Base-by-base conservation (phyloP, 2,329 filamentous ascomycete genomes). In the Penicillium sp. region DNA sequence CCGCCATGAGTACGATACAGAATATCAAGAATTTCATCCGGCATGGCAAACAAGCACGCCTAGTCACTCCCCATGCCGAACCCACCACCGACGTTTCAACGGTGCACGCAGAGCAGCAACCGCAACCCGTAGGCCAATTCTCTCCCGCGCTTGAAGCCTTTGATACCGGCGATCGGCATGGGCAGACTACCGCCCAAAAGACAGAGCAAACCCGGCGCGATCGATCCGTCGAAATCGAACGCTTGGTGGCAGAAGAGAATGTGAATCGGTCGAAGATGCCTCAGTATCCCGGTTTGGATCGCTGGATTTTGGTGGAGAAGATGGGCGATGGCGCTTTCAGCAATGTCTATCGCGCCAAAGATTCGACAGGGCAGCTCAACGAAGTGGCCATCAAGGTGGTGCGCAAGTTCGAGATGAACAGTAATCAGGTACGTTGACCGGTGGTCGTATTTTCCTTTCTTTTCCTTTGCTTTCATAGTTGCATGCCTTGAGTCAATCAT, bases 271-370 rank as follows among this genome's bases (percentile, higher is more conserved):
- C 85, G 69, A 95, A 92, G 73, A 86, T 97, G 67, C 93, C 94
- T 38, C 83, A 79, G 63, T 95, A 95, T 66, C 89, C 90, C 0
- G 90, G 90, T 34, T 78, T 95, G 36, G 90, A 95, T 64, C 79
- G 92, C 67, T 99, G 89, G 87, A 84, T 87, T 49, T 78, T 96
- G 31, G 53, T 94, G 47, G 92, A 96, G 76, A 97, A 97, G 82
- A 99, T 99, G 93, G 94, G 94, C 60, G 94, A 97, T 64, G 94
- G 94, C 56, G 94, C 94, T 55, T 99, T 99, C 81, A 97, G 93
- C 79, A 97, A 97, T 68, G 94, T 99, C 60, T 99, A 97, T 74
- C 86, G 90, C 36, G 94, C 94, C 34, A 83, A 81, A 62, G 94
- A 99, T 71, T 80, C 74, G 42, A 81, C 85, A 6, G 88, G 89